Evolutionary conservation across 1,284 basidiomycete genomes (phyloP), one percentile per base, ranked within the genome.

Genomic region (Cutaneotrichosporon sp.): DNA sequence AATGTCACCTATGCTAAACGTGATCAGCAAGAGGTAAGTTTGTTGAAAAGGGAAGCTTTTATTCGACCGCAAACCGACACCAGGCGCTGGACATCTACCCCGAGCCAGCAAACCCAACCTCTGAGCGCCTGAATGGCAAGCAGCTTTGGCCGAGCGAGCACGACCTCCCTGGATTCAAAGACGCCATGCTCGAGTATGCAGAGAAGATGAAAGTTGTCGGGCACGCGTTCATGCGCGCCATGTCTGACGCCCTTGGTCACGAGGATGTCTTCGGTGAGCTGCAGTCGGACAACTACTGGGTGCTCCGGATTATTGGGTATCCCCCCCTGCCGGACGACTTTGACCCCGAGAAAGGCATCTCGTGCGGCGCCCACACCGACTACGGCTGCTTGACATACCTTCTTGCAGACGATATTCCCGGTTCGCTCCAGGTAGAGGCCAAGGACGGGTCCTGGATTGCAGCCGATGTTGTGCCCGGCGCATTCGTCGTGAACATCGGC

Each of bases 351-450:
- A 84, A 88, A 37, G 88, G 90, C 5, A 82, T 85, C 63, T 89
- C 86, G n/a, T 91, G 89, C 62, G 89, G 89, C 24, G 86, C 86
- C 48, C 88, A 90, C 73, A 88, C 84, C 83, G 89, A 91, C 67
- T 91, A 90, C 61, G 88, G 89, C n/a, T 90, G 87, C 70, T 70
- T 90, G 60, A 90, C 88, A 86, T 84, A 92, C 64, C 77, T 92
- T 9, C 82, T 85, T 63, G 82, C 88, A 12, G 90, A 91, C 70
- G 81, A 84, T 3, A 90, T 86, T 0, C 82, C 78, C 2, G 81
- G 80, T 43, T 88, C 90, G 7, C 51, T 59, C 27, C 57, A 59
- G 37, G 57, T 59, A 5, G 42, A 50, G 47, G 31, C 22, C 12
- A 14, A 25, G 10, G 78, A 22, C 75, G 84, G 85, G 0, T 75